Base-by-base conservation (phyloP, 2,329 filamentous ascomycete species). In the Aspergillus hortae region DNA sequence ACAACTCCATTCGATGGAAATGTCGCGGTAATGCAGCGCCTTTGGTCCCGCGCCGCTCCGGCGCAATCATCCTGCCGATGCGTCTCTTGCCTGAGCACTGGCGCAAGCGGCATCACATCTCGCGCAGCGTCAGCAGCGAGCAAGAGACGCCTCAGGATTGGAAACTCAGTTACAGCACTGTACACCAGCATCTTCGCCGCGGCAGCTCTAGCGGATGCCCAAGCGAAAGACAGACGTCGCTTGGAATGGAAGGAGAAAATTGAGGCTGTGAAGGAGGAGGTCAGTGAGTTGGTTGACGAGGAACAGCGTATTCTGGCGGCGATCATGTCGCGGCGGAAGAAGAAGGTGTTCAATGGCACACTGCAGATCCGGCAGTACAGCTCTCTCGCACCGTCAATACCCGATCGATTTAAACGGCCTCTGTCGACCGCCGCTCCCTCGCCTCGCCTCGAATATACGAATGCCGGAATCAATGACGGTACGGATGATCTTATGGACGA, bases 181-280 rank as follows among this genome's bases (percentile, higher is more conserved):
- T 74, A 75, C 56, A 72, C 70, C 9, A 72, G 72, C 44, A 70
- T 76, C 15, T 74, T 75, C 42, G 73, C 70, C 6, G 67, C 66
- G 7, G 73, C 74, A 14, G 65, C 73, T 19, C 61, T 75, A 32
- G 67, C 67, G 45, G 73, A 76, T 61, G 68, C 70, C 7, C 64
- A 62, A 46, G 66, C 63, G 11, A 76, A 76, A 54, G 65, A 66
- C 45, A 63, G 68, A 56, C 69, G 69, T 30, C 70, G 70, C 35
- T 59, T 65, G 48, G 71, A 74, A 53, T 69, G 66, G 67, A 66
- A 72, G 51, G 67, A 74, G 60, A 71, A 71, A 58, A 72, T 75
- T 40, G 71, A 70, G 21, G 70, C 69, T 2, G 71, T 73, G 12
- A 74, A 69, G 56, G 72, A 69, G 51, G 73, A 76, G 54, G 68